These are phyloP conservation scores for Leishmania arabica DNA, from an alignment of 208 protist genomes.

Conservation along the genomic window DNA sequence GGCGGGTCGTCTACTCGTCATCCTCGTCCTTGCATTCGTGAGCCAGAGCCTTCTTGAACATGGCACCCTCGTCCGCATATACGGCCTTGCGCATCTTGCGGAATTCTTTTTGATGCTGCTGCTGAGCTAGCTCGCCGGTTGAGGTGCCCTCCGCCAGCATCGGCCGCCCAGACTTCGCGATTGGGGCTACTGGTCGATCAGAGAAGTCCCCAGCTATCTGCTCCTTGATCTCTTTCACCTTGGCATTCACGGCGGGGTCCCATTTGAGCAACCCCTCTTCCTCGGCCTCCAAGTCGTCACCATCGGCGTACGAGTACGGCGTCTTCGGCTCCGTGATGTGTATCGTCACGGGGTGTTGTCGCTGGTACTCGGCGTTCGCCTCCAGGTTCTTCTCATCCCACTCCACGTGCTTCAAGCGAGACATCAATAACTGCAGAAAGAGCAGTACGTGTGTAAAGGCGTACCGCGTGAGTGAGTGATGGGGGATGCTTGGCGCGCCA, in stretches of 20 bases:
- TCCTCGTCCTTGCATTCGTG: conserved; percentile 52
- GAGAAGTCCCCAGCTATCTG: conserved; percentile 33
- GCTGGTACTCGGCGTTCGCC: conserved; percentile 84
- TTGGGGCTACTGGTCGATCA: conserved; percentile 42
- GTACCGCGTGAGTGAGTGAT: background rate
- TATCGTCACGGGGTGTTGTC: conserved; percentile 82
- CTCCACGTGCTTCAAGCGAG: conserved; percentile 44
- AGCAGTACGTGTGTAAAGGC: background rate
- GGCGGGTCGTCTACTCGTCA: conserved; percentile 30
- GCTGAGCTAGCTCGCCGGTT: conserved; percentile 54
- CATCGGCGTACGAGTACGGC: conserved; percentile 61
- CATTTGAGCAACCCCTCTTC: conserved; percentile 42
- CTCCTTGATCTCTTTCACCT: conserved; percentile 67
- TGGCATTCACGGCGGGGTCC: conserved; percentile 74
- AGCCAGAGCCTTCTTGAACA: conserved; percentile 69
- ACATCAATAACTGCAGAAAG: conserved; percentile 13
- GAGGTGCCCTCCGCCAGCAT: conserved; percentile 59
- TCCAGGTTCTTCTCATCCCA: conserved; percentile 88
- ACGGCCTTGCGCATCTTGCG: conserved; percentile 78
- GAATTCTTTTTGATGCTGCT: conserved; percentile 67
- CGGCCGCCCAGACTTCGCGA: conserved; percentile 58
- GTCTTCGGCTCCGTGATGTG: conserved; percentile 90
- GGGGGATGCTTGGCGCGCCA: background rate
- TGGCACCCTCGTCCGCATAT: conserved; percentile 87
- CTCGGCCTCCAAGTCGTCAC: conserved; percentile 33